phyloP scores from a whole-genome alignment of 1,284 basidiomycete species.

The Ganoderma boninense region DNA sequence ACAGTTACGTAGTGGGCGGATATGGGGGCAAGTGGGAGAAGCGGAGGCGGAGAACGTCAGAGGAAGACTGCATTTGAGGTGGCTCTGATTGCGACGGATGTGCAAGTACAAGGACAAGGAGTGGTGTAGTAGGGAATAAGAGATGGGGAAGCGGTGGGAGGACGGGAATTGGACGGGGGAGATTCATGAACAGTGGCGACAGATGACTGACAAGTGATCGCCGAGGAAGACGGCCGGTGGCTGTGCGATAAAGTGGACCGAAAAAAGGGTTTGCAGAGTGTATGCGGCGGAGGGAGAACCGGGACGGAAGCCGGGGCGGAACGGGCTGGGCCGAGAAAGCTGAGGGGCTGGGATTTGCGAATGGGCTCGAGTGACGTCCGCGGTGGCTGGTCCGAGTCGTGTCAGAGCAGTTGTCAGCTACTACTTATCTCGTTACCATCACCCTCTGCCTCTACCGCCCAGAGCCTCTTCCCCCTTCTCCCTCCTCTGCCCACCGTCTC shows the following conservation, averaged over 20 bases:
- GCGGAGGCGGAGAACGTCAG: background rate
- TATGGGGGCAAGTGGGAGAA: background rate
- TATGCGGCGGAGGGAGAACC: background rate
- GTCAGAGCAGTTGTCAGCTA: background rate
- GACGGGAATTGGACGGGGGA: background rate
- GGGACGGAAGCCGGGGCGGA: background rate
- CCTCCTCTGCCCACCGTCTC: conserved; percentile 10
- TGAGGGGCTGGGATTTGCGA: background rate
- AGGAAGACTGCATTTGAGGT: background rate
- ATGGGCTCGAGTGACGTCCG: background rate
- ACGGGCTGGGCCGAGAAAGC: background rate
- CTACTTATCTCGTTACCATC: conserved; percentile 21
- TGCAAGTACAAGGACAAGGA: background rate
- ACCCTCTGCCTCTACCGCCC: conserved; percentile 6
- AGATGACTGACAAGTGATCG: background rate
- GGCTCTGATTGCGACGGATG: background rate
- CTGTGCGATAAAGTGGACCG: background rate
- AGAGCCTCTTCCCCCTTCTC: conserved; percentile 9
- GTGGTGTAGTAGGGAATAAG: background rate
- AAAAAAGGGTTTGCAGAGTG: background rate
- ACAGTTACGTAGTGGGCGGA: background rate
- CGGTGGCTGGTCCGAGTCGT: background rate
- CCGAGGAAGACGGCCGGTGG: background rate
- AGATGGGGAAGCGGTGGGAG: background rate
- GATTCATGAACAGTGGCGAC: background rate